Conservation (phyloP, 2,329 filamentous ascomycete genomes). For the Lachnum nothofagi region DNA sequence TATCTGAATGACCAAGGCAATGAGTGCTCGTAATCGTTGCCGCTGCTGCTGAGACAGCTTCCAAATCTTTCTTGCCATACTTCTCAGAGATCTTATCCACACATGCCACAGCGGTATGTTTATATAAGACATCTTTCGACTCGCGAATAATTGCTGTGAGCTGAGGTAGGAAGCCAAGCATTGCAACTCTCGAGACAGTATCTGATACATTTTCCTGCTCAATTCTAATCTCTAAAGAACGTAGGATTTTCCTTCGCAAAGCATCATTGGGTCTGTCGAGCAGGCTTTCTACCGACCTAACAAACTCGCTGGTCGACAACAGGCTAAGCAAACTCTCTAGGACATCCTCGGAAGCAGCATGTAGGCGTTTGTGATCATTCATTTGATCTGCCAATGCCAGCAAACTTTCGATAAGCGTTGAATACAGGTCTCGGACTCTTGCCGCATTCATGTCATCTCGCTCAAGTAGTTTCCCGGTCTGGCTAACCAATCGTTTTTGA, state of each 20-base stretch:
- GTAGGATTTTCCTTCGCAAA: constrained; percentile 72
- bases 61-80: constrained; percentile 86
- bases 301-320: constrained; percentile 80
- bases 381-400: constrained; percentile 61
- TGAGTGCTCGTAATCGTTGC: constrained; percentile 69
- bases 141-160: constrained; percentile 71
- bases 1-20: constrained; percentile 70
- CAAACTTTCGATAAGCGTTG: constrained; percentile 60
- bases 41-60: constrained; percentile 69
- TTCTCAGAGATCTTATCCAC: constrained; percentile 91
- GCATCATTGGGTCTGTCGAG: constrained; percentile 71
- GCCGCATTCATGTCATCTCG: constrained; percentile 60
- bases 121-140: constrained; percentile 67
- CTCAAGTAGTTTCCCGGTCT: constrained; percentile 53
- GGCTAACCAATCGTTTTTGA: constrained; percentile 51
- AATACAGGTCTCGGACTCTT: constrained; percentile 65
- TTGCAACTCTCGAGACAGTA: constrained; percentile 58
- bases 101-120: constrained; percentile 80
- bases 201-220: constrained; percentile 68
- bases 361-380: constrained; percentile 50
- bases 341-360: constrained; percentile 60
- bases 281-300: constrained; percentile 79
- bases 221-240: constrained; percentile 74
- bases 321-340: constrained; percentile 78
- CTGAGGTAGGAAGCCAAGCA: constrained; percentile 74